Evolutionary conservation across 2,329 filamentous ascomycete species (phyloP).

Genomic region (Rhynchosporium graminicola): DNA sequence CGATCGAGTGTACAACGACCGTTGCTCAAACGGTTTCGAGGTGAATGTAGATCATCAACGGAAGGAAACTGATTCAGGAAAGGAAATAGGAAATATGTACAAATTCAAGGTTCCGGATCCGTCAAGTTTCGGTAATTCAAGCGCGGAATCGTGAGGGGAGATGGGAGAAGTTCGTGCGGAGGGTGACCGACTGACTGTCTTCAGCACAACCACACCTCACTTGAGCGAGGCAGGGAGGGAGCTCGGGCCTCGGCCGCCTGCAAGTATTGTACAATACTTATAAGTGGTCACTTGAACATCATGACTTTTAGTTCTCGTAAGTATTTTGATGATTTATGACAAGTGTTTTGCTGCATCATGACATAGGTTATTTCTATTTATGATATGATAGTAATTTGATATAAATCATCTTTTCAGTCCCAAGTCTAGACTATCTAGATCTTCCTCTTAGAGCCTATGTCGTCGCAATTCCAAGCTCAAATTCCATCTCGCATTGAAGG

Average conservation of each 20-base stretch:
- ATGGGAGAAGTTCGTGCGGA: slow-evolving; percentile 4
- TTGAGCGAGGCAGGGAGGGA: slow-evolving; percentile 4
- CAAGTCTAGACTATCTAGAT: too few species aligned
- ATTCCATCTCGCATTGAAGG: too few species aligned
- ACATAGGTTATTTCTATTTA: too few species aligned
- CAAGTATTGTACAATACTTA: neutral
- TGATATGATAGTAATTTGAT: too few species aligned
- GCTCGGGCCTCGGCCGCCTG: slow-evolving; percentile 7
- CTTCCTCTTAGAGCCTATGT: too few species aligned
- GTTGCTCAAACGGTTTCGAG: slow-evolving; percentile 15
- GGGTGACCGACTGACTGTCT: neutral
- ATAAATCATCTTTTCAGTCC: too few species aligned
- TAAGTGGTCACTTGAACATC: slow-evolving; percentile 4
- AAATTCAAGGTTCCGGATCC: neutral
- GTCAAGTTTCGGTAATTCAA: neutral
- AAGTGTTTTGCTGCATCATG: too few species aligned
- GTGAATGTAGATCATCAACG: slow-evolving; percentile 6
- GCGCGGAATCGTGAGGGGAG: neutral
- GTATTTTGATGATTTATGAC: too few species aligned
- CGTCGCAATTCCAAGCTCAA: too few species aligned
- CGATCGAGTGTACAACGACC: neutral
- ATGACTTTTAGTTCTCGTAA: neutral
- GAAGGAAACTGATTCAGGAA: neutral
- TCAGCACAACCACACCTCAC: neutral
- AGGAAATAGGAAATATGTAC: slow-evolving; percentile 5